A percentile compares a stretch with the other conserved stretches of the same genome.
Evolutionary conservation across 139 green algal genomes (phyloP).

Genomic region (Tetradesmus lagerheimii): DNA sequence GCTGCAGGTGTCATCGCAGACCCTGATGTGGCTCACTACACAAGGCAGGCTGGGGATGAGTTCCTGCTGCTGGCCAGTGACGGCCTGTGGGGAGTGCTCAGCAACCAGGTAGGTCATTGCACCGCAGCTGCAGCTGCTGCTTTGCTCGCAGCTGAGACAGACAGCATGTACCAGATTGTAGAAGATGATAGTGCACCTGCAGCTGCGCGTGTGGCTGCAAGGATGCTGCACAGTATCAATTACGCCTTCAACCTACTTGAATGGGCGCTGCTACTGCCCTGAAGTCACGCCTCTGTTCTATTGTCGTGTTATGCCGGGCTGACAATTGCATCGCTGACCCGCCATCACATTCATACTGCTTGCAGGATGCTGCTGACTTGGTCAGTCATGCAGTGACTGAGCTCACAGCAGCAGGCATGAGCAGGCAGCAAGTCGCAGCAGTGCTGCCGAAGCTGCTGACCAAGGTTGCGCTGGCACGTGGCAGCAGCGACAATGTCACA

Average conservation of each 20-base stretch:
- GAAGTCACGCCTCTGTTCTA: too few species aligned
- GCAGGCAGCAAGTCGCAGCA: conserved; percentile 7
- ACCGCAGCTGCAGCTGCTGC: background rate
- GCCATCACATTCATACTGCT: background rate
- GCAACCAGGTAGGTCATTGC: conserved; percentile 55
- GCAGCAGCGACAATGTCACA: conserved; percentile 67
- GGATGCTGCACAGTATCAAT: too few species aligned
- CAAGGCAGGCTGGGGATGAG: conserved; percentile 56
- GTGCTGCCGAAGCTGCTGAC: conserved; percentile 54
- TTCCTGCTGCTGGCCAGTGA: conserved; percentile 70
- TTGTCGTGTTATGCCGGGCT: too few species aligned
- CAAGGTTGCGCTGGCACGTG: conserved; percentile 55
- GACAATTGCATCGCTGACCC: too few species aligned
- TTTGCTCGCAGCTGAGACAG: too few species aligned
- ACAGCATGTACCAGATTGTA: too few species aligned
- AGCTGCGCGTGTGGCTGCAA: too few species aligned
- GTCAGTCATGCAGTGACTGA: background rate
- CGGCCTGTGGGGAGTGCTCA: conserved; percentile 66
- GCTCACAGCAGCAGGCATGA: conserved; percentile 20
- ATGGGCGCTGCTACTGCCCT: background rate
- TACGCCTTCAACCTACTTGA: background rate
- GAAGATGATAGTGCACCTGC: too few species aligned
- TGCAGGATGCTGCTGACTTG: conserved; percentile 24
- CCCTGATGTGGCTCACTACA: conserved; percentile 26
- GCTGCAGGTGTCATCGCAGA: conserved; percentile 34